Conservation (phyloP, 371 early-diverging fungal species). For the Mortierella sp. region DNA sequence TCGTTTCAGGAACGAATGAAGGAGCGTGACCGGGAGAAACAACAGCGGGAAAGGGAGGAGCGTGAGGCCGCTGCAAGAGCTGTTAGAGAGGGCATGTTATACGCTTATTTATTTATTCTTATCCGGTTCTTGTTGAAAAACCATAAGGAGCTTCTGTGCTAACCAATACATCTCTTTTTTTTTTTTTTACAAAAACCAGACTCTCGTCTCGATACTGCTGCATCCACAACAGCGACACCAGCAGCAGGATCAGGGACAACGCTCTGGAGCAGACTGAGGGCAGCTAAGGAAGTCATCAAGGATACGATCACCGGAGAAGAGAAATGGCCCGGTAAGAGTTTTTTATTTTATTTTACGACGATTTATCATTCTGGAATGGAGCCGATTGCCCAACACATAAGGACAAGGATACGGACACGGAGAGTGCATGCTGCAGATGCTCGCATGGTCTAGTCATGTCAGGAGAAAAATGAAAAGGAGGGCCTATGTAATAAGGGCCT, state of each 20-base stretch:
- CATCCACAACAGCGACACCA: constrained; percentile 19
- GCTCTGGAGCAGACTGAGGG: constrained; percentile 67
- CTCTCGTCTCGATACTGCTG: background rate
- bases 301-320: constrained; percentile 62
- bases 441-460: background rate
- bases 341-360: background rate
- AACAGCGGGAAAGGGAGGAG: constrained; percentile 39
- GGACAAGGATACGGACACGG: background rate
- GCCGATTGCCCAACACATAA: no score
- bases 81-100: constrained; percentile 29
- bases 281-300: constrained; percentile 69
- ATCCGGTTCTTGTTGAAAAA: background rate
- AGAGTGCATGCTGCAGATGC: background rate
- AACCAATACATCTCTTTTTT: background rate
- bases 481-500: no score
- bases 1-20: constrained; percentile 49
- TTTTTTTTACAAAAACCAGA: constrained; percentile 4
- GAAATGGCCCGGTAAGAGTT: constrained; percentile 52
- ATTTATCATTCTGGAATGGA: background rate
- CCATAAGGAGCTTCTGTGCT: background rate
- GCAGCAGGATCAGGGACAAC: constrained; percentile 32
- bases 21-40: constrained; percentile 49
- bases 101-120: background rate
- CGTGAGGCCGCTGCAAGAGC: constrained; percentile 40
- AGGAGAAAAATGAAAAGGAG: background rate